Conservation (phyloP, 371 early-diverging fungal species). For the Thermomucor indicae-seudaticae region DNA sequence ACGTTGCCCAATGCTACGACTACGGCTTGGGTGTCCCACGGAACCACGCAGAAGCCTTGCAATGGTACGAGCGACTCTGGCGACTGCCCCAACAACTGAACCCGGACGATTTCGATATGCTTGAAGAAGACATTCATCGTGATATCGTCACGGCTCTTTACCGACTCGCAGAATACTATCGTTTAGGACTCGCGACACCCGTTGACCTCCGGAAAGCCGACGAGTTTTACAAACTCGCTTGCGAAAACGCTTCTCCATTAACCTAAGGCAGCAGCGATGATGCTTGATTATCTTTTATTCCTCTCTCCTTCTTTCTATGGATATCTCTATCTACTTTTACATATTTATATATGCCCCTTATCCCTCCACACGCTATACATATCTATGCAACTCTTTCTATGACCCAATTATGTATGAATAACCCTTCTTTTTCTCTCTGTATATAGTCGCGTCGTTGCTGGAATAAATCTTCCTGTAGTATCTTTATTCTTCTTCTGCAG, state of each 20-base stretch:
- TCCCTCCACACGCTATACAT: background rate
- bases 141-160: constrained; percentile 23
- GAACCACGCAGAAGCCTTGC: constrained; percentile 62
- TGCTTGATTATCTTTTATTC: background rate
- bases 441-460: constrained; percentile 2
- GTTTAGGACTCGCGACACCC: constrained; percentile 11
- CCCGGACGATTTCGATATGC: constrained; percentile 2
- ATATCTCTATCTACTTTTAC: background rate
- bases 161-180: constrained; percentile 28
- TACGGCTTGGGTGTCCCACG: constrained; percentile 72
- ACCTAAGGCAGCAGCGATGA: background rate
- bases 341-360: background rate
- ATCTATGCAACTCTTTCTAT: background rate
- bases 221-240: constrained; percentile 20
- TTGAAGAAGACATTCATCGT: constrained; percentile 5
- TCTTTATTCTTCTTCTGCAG: constrained; percentile 45
- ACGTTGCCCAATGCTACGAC: constrained; percentile 70
- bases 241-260: constrained; percentile 1
- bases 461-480: background rate
- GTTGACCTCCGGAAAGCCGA: constrained; percentile 17
- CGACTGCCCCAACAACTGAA: too few species aligned
- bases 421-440: background rate
- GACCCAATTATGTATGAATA: constrained; percentile 2
- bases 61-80: constrained; percentile 71
- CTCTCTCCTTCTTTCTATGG: background rate